Evolutionary conservation across 2,329 filamentous ascomycete species (phyloP).

Genomic region (Neoarthrinium moseri): DNA sequence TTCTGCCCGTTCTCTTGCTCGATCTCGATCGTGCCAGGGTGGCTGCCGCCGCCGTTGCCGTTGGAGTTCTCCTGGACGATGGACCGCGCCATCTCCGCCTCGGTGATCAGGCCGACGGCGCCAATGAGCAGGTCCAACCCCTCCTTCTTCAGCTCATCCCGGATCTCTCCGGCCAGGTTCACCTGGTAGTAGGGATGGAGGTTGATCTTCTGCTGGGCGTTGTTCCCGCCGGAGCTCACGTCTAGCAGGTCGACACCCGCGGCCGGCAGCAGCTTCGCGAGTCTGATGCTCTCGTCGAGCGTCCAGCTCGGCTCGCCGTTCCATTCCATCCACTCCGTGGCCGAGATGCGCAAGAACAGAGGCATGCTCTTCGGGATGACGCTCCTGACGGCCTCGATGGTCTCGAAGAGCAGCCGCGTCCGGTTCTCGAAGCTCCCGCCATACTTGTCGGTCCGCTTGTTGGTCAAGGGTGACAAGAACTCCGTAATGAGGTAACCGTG

Average conservation of each 20-base stretch:
- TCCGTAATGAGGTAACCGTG: constrained; percentile 74
- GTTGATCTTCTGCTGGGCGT: constrained; percentile 58
- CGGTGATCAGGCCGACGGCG: constrained; percentile 72
- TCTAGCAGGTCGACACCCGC: constrained; percentile 81
- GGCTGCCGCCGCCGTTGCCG: neutral
- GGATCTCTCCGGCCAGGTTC: constrained; percentile 69
- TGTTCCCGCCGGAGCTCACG: constrained; percentile 74
- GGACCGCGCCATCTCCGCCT: constrained; percentile 64
- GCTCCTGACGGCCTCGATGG: constrained; percentile 60
- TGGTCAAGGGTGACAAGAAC: constrained; percentile 70
- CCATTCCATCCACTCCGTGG: constrained; percentile 67
- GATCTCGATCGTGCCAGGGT: constrained; percentile 41
- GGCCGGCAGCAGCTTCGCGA: constrained; percentile 69
- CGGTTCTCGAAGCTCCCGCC: constrained; percentile 73
- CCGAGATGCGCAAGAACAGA: constrained; percentile 65
- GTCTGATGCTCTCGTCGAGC: constrained; percentile 62
- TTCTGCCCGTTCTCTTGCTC: constrained; percentile 35
- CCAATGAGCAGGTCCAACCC: constrained; percentile 61
- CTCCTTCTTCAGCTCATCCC: constrained; percentile 57
- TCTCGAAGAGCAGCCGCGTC: constrained; percentile 64
- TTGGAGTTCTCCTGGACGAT: constrained; percentile 44
- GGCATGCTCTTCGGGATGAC: constrained; percentile 64
- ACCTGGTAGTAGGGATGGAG: constrained; percentile 69
- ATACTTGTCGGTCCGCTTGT: constrained; percentile 66
- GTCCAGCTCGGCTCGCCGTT: constrained; percentile 61